These are phyloP conservation scores for Xylariales sp. DNA, from an alignment of 2,329 filamentous ascomycete species.

Conservation along the genomic window DNA sequence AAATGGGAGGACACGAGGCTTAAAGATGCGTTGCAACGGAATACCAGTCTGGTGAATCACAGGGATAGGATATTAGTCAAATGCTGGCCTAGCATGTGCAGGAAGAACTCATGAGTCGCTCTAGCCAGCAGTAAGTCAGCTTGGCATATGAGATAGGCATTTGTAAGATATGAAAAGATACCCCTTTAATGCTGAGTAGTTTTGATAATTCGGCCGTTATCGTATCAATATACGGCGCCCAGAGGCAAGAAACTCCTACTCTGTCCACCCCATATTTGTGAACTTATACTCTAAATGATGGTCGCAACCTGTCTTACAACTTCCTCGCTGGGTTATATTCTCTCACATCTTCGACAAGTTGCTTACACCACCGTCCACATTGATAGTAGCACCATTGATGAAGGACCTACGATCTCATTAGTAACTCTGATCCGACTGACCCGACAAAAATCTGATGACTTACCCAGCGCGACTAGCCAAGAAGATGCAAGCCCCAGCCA, in stretches of 20 bases:
- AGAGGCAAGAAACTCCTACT: too few relatives aligned
- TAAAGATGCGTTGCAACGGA: conserved; percentile 47
- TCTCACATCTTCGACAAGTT: conserved; percentile 43
- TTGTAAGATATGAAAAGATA: conserved; percentile 4
- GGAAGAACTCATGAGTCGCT: too few relatives aligned
- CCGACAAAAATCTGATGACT: too few relatives aligned
- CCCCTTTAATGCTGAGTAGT: conserved; percentile 1
- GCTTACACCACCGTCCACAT: conserved; percentile 52
- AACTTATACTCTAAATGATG: too few relatives aligned
- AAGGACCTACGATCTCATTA: conserved; percentile 35
- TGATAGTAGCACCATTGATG: conserved; percentile 61
- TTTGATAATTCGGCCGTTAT: too few relatives aligned
- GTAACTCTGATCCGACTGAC: neutral
- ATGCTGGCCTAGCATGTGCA: conserved; percentile 38
- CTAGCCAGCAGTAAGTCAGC: too few relatives aligned
- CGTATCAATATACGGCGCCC: too few relatives aligned
- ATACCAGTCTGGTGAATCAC: conserved; percentile 62
- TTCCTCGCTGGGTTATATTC: too few relatives aligned
- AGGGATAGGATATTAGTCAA: conserved; percentile 49
- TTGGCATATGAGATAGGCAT: neutral
- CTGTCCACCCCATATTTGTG: neutral
- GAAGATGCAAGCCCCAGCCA: conserved; percentile 68
- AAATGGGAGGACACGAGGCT: conserved; percentile 62
- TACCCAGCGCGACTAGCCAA: conserved; percentile 61
- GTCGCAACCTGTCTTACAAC: too few relatives aligned